Base-by-base conservation (phyloP, 495 filamentous ascomycete species). In the Tuber borchii region DNA sequence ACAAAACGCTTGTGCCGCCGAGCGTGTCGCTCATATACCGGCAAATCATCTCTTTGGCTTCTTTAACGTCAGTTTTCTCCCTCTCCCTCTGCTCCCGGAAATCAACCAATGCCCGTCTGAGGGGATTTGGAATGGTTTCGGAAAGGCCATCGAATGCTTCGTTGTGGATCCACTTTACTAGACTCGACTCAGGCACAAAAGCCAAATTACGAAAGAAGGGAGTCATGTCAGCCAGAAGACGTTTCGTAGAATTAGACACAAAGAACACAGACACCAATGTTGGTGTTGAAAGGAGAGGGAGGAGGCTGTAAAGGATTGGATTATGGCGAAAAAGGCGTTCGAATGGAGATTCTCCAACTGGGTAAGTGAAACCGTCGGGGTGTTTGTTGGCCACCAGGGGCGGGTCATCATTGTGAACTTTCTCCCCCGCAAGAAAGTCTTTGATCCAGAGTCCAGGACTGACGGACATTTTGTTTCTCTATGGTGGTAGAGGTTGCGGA, bases 181-280 rank as follows among this genome's bases (percentile, higher is more conserved):
- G 69, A 34, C 73, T 71, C 19, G 17, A 2, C 20, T 80, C 76
- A 10, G 72, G 76, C 9, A 82, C 26, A 40, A 82, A 74, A 0
- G 79, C n/a, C 1, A 82, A 56, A 40, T 80, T 79, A 3, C 69
- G 69, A 65, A 82, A 82, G 31, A 72, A 31, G 77, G 81, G 1
- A 31, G 51, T 31, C 51, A 61, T 61, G 31, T 72, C 69, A 9
- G 61, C 40, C 37, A 82, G 68, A 34, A 80, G 74, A 17, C 44
- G 40, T 5, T 77, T 75, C 19, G 72, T 2, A 0, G 77, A 79
- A 6, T 37, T 71, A 1, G 74, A 82, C 1, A 78, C 75, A 31
- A 68, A 75, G 45, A 74, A 79, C 12, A 82, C 40, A 2, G 56
- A 74, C 19, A 82, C 73, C 1, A 83, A 43, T 6, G 75, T 69